Evolutionary conservation across 768 basidiomycete species (phyloP).

Genomic region (Pleurotus ostreatus): DNA sequence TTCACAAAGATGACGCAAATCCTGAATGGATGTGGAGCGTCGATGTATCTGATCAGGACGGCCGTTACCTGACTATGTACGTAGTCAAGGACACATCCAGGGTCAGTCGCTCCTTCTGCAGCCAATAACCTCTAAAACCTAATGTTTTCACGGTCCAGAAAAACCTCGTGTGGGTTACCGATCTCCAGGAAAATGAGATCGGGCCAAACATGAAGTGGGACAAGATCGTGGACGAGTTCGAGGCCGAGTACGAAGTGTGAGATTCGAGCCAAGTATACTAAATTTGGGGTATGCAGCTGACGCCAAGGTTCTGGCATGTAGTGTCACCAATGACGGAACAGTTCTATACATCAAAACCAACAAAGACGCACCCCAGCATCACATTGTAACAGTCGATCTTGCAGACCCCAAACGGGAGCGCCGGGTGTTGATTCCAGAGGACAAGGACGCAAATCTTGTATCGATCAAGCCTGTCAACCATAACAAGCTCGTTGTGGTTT

Average conservation of each 20-base stretch:
- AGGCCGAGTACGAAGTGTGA: slow-evolving; percentile 62
- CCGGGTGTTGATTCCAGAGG: slow-evolving; percentile 66
- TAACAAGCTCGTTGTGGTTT: slow-evolving; percentile 57
- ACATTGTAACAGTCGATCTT: slow-evolving; percentile 62
- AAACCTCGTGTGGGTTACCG: slow-evolving; percentile 72
- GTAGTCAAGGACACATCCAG: slow-evolving; percentile 58
- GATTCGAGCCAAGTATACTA: slow-evolving; percentile 17
- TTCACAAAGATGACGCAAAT: slow-evolving; percentile 59
- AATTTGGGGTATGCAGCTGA: not conserved
- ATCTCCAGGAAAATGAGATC: slow-evolving; percentile 56
- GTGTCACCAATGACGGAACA: slow-evolving; percentile 61
- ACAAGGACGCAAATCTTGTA: slow-evolving; percentile 57
- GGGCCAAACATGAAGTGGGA: slow-evolving; percentile 67
- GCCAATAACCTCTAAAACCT: not conserved
- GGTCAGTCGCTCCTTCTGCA: slow-evolving; percentile 30
- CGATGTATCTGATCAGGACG: slow-evolving; percentile 53
- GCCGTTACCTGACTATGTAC: slow-evolving; percentile 56
- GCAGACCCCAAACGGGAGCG: slow-evolving; percentile 41
- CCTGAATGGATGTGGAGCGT: slow-evolving; percentile 63
- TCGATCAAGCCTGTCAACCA: slow-evolving; percentile 40
- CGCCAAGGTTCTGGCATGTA: slow-evolving; percentile 21
- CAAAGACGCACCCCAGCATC: slow-evolving; percentile 60
- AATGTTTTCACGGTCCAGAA: slow-evolving; percentile 36
- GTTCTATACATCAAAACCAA: slow-evolving; percentile 65
- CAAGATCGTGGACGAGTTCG: slow-evolving; percentile 67